These are phyloP conservation scores for Tetrapisispora iriomotensis DNA, from an alignment of 805 yeast genomes.

Conservation along the genomic window DNA sequence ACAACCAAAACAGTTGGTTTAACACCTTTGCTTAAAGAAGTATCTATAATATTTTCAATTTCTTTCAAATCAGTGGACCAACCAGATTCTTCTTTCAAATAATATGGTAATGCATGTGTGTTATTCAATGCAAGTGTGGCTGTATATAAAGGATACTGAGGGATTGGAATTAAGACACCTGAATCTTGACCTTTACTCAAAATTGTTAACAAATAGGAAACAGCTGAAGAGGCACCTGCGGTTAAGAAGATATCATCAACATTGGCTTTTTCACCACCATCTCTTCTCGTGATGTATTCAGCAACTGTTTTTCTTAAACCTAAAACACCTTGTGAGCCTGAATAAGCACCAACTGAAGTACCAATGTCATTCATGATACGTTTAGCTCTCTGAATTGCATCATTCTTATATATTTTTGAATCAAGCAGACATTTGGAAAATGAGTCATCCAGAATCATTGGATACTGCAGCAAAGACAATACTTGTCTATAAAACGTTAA, in stretches of 20 bases:
- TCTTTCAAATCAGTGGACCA: constrained; percentile 78
- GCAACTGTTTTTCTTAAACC: constrained; percentile 72
- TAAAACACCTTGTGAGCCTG: constrained; percentile 82
- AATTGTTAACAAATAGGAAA: constrained; percentile 63
- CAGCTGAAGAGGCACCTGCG: constrained; percentile 93
- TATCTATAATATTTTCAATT: constrained; percentile 44
- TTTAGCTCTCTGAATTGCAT: constrained; percentile 66
- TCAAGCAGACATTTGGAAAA: constrained; percentile 4
- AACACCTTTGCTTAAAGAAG: constrained; percentile 43
- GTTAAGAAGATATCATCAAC: constrained; percentile 76
- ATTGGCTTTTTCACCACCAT: constrained; percentile 57
- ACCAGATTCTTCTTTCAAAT: constrained; percentile 62
- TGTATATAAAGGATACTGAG: constrained; percentile 94
- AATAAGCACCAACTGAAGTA: constrained; percentile 90
- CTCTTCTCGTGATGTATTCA: constrained; percentile 66
- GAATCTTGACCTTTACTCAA: constrained; percentile 57
- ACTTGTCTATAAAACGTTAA: constrained; percentile 93
- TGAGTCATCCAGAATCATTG: constrained; percentile 42
- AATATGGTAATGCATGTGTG: constrained; percentile 79
- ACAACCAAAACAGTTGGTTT: constrained; percentile 74
- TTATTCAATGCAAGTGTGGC: constrained; percentile 85
- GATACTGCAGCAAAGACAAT: constrained; percentile 76
- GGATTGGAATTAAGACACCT: constrained; percentile 89
- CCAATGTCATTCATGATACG: constrained; percentile 45
- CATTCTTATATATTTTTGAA: constrained; percentile 39